These are phyloP conservation scores for Cryphonectria parasitica DNA, from an alignment of 2,329 filamentous ascomycete species.

Conservation along the genomic window DNA sequence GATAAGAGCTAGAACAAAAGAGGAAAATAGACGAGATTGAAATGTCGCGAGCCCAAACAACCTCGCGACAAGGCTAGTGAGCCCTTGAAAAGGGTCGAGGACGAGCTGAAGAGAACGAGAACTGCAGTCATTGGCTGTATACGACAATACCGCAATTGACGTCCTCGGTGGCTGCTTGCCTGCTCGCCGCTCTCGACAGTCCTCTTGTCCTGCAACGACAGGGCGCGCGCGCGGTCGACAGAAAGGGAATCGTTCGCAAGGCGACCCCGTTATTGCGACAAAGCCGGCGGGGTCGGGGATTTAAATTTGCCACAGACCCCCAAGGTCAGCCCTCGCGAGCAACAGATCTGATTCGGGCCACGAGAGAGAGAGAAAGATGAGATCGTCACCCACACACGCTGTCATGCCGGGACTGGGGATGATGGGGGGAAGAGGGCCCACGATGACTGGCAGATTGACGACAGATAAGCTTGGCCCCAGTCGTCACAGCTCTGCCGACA, in stretches of 20 bases:
- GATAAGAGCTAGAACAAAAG: constrained; percentile 20
- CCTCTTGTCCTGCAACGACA: not conserved
- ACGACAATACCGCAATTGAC: not conserved
- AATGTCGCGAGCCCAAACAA: not conserved
- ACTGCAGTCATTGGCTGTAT: constrained; percentile 5
- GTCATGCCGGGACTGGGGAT: constrained; percentile 2
- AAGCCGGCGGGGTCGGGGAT: constrained; percentile 9
- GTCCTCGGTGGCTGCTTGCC: not conserved
- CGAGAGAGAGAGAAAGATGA: not conserved
- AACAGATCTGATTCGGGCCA: not conserved
- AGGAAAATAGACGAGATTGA: constrained; percentile 23
- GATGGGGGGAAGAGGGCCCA: not conserved
- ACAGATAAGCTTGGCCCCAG: constrained; percentile 25
- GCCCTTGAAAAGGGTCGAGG: not conserved
- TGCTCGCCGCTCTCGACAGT: not conserved
- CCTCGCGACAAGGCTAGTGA: not conserved
- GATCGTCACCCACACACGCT: constrained; percentile 11
- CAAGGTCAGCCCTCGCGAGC: not conserved
- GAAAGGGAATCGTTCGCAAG: constrained; percentile 1
- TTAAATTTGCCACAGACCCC: constrained; percentile 6
- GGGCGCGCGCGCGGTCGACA: not conserved
- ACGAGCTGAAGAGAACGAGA: not conserved
- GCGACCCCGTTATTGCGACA: not conserved
- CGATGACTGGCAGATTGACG: constrained; percentile 25
- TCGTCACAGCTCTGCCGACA: not conserved